phyloP scores from a whole-genome alignment of 1,139 yeast genomes.

The Kodamaea suecica region DNA sequence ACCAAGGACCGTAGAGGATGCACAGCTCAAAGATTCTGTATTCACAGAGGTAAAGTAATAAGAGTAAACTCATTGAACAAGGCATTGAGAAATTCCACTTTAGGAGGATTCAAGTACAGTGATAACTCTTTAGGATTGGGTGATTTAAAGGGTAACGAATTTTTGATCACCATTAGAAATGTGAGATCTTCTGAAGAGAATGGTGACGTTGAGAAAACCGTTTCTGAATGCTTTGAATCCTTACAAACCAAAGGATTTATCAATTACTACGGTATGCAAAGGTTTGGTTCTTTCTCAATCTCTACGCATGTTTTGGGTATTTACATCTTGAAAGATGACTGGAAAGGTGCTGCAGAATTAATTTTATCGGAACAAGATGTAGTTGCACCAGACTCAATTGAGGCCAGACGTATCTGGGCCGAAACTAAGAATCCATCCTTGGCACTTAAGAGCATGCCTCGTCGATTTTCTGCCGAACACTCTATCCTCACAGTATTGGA shows the following conservation, averaged over 20 bases:
- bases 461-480: constrained; percentile 80
- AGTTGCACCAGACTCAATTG: constrained; percentile 77
- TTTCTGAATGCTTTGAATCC: constrained; percentile 54
- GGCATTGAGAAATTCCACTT: constrained; percentile 65
- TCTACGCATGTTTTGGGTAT: constrained; percentile 88
- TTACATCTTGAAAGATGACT: constrained; percentile 64
- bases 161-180: constrained; percentile 77
- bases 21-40: constrained; percentile 80
- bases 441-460: constrained; percentile 78
- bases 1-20: constrained; percentile 96
- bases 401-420: constrained; percentile 80
- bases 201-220: constrained; percentile 33
- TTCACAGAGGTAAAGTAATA: constrained; percentile 70
- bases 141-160: constrained; percentile 83
- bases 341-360: constrained; percentile 76
- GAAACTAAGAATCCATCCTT: constrained; percentile 62
- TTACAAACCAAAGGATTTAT: constrained; percentile 73
- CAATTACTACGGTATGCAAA: constrained; percentile 94
- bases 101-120: constrained; percentile 76
- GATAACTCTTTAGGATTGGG: constrained; percentile 70
- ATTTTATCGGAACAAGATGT: constrained; percentile 82
- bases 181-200: constrained; percentile 42
- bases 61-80: constrained; percentile 75
- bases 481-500: constrained; percentile 62
- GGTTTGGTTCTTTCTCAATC: constrained; percentile 92